phyloP scores from a whole-genome alignment of 73 alveolate species.

The Paramecium biaurelia region DNA sequence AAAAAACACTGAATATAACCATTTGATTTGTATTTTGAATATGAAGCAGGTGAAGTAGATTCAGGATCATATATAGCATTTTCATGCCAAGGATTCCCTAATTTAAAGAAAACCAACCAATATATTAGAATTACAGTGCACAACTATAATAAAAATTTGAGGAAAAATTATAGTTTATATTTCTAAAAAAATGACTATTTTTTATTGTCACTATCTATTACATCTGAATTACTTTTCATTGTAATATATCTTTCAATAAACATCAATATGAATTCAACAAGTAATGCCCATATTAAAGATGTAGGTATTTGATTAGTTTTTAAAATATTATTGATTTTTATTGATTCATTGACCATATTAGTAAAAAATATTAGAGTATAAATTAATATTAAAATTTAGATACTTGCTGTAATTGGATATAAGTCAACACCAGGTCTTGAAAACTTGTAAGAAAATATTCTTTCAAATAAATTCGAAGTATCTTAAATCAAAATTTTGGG shows the following conservation, averaged over 20 bases:
- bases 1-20: constrained; percentile 29
- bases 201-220: not conserved
- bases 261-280: constrained; percentile 26
- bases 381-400: not conserved
- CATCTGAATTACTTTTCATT: not conserved
- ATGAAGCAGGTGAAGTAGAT: not conserved
- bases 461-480: not conserved
- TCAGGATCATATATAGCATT: not conserved
- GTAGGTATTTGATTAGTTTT: constrained; percentile 38
- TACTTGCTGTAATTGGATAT: constrained; percentile 25
- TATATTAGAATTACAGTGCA: not conserved
- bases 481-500: not conserved
- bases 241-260: constrained; percentile 29
- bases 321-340: constrained; percentile 2
- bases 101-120: constrained; percentile 54
- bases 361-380: not conserved
- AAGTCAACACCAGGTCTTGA: constrained; percentile 48
- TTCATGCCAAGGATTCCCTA: constrained; percentile 35
- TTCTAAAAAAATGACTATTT: not conserved
- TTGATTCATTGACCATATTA: not conserved
- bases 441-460: not conserved
- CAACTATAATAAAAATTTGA: not conserved
- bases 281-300: not conserved
- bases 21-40: not conserved
- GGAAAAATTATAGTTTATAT: constrained; percentile 1